Evolutionary conservation across 1,284 basidiomycete genomes (phyloP).

Genomic region (Microbotryomycetes sp.): DNA sequence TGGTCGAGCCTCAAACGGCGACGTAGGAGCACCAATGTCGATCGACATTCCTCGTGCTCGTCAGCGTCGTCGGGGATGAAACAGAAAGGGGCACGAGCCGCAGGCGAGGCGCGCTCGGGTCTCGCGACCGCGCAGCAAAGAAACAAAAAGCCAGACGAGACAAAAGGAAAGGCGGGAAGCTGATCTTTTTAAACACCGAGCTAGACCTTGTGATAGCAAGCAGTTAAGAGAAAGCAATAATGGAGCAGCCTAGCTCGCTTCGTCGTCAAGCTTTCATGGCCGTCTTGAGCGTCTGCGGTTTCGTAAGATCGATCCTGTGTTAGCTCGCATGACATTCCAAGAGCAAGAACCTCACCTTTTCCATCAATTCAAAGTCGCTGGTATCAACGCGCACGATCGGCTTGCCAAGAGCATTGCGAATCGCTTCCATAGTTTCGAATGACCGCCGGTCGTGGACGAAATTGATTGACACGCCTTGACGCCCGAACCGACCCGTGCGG

Average conservation of each 20-base stretch:
- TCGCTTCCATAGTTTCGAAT: constrained; percentile 71
- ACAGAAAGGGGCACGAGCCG: no score
- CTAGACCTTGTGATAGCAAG: no score
- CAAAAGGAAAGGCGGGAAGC: no score
- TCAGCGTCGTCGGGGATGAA: no score
- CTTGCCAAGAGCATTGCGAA: constrained; percentile 66
- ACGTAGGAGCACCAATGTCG: neutral
- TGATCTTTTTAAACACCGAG: no score
- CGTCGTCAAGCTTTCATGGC: constrained; percentile 23
- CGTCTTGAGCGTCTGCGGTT: constrained; percentile 22
- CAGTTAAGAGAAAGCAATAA: no score
- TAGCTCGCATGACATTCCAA: no score
- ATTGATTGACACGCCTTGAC: constrained; percentile 92
- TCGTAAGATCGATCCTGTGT: neutral
- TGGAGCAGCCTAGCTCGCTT: no score
- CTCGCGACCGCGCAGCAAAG: no score
- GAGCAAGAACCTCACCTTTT: constrained; percentile 52
- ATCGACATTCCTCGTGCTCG: no score
- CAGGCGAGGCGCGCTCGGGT: no score
- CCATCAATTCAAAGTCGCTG: constrained; percentile 79
- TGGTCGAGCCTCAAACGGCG: neutral
- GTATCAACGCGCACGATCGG: constrained; percentile 75
- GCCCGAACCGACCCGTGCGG: constrained; percentile 88
- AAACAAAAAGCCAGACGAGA: no score
- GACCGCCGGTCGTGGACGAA: constrained; percentile 84